Evolutionary conservation across 371 early-diverging fungal species (phyloP).

Genomic region (Circinella umbellata): DNA sequence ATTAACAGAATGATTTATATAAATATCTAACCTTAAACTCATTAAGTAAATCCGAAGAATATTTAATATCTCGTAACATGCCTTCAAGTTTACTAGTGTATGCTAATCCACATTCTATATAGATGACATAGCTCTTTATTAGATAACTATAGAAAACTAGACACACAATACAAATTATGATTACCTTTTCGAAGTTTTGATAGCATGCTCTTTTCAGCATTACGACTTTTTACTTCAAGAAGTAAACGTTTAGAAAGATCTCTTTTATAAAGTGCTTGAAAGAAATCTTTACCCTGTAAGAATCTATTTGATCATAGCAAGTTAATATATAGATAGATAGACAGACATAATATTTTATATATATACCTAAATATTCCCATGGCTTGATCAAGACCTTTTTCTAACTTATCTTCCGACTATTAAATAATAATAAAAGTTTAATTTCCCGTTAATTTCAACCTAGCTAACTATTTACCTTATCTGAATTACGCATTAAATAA

Average conservation of each 20-base stretch:
- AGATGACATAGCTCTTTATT: neutral
- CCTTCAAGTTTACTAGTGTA: constrained; percentile 92
- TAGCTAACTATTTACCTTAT: constrained; percentile 20
- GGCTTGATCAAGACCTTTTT: constrained; percentile 38
- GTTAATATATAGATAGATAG: too few species aligned
- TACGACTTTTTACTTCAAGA: constrained; percentile 70
- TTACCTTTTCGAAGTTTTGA: constrained; percentile 79
- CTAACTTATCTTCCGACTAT: constrained; percentile 18
- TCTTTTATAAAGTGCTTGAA: constrained; percentile 92
- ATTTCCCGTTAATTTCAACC: too few species aligned
- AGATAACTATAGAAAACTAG: neutral
- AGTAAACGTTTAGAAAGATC: constrained; percentile 89
- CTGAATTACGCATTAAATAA: constrained; percentile 26
- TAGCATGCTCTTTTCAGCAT: constrained; percentile 87
- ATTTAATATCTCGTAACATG: constrained; percentile 93
- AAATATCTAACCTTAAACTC: constrained; percentile 69
- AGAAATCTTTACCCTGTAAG: constrained; percentile 87
- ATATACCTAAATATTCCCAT: constrained; percentile 38
- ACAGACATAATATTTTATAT: too few species aligned
- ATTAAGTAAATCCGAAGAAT: constrained; percentile 72
- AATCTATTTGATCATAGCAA: constrained; percentile 53
- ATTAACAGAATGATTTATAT: too few species aligned
- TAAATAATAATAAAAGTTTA: too few species aligned
- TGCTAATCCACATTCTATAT: constrained; percentile 81
- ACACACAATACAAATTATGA: neutral